These are phyloP conservation scores for Echinosophora koreensis DNA, from an alignment of 306 rosid species.

Conservation along the genomic window DNA sequence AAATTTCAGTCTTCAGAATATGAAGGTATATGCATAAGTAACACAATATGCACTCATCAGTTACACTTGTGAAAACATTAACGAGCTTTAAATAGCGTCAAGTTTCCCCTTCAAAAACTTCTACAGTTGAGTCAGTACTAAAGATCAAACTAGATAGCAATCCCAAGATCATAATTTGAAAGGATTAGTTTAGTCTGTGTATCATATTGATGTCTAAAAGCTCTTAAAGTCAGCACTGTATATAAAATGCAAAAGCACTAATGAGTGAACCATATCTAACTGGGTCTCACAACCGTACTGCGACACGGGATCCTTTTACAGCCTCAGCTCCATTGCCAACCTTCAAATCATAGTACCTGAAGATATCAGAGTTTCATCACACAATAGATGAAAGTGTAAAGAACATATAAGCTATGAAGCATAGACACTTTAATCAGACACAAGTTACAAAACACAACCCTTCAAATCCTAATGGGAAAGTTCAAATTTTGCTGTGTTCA, in stretches of 20 bases:
- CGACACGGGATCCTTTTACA: conserved; percentile 94
- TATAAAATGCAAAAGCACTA: conserved; percentile 40
- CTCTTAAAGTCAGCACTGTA: conserved; percentile 1
- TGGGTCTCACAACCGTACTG: conserved; percentile 88
- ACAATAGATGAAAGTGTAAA: not conserved
- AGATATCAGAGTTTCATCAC: conserved; percentile 46
- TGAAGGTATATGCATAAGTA: not conserved
- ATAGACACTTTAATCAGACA: not conserved
- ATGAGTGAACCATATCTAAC: conserved; percentile 57
- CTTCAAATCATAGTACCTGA: conserved; percentile 97
- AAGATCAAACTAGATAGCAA: too few relatives aligned
- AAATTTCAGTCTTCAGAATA: conserved; percentile 10
- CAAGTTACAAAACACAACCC: not conserved
- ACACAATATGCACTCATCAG: conserved; percentile 18
- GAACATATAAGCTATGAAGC: not conserved
- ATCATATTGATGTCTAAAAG: conserved; percentile 20
- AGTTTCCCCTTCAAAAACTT: conserved; percentile 1
- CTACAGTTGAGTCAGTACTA: not conserved
- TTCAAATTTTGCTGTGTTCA: not conserved
- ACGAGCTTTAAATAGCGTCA: not conserved
- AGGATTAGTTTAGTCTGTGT: conserved; percentile 7
- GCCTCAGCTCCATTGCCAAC: conserved; percentile 90
- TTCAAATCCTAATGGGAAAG: not conserved
- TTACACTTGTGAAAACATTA: not conserved
- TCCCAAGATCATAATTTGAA: too few relatives aligned